A percentile compares a stretch with the other conserved stretches of the same genome.
Conservation (phyloP, 73 alveolate species). For the Symbiodinium natans region DNA sequence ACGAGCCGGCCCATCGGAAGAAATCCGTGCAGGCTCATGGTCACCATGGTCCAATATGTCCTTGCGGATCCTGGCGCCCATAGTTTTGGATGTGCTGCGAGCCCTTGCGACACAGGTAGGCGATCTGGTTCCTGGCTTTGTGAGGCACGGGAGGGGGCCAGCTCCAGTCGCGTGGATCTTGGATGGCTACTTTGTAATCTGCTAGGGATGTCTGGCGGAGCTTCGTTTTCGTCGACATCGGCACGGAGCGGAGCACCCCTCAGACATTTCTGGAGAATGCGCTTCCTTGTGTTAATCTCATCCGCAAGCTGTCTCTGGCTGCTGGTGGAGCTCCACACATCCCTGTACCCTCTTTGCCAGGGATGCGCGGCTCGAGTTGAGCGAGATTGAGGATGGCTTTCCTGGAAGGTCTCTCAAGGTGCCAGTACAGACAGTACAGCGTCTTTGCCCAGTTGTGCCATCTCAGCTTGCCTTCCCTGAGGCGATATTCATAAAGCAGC, state of each 20-base stretch:
- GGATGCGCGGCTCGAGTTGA: conserved; percentile 83
- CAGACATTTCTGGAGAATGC: too few relatives aligned
- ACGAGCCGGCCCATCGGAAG: neutral
- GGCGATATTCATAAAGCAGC: conserved; percentile 43
- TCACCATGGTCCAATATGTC: too few relatives aligned
- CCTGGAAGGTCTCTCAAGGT: conserved; percentile 77
- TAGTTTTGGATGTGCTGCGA: too few relatives aligned
- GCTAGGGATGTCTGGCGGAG: conserved; percentile 72
- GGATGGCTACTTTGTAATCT: neutral
- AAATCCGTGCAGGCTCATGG: neutral
- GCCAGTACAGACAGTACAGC: neutral
- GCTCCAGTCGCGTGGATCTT: neutral
- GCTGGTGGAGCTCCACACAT: too few relatives aligned
- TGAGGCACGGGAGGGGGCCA: neutral
- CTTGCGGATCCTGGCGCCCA: too few relatives aligned
- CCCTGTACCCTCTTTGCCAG: too few relatives aligned
- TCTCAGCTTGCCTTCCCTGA: neutral
- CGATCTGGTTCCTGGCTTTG: conserved; percentile 47
- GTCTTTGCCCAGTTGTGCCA: neutral
- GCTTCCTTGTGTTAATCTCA: too few relatives aligned
- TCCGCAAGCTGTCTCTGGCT: too few relatives aligned
- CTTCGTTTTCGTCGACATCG: conserved; percentile 68
- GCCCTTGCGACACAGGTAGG: too few relatives aligned
- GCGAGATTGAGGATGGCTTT: conserved; percentile 86
- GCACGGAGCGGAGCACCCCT: conserved; percentile 59